Evolutionary conservation across 768 basidiomycete species (phyloP).

Genomic region (Lyophyllum atratum): DNA sequence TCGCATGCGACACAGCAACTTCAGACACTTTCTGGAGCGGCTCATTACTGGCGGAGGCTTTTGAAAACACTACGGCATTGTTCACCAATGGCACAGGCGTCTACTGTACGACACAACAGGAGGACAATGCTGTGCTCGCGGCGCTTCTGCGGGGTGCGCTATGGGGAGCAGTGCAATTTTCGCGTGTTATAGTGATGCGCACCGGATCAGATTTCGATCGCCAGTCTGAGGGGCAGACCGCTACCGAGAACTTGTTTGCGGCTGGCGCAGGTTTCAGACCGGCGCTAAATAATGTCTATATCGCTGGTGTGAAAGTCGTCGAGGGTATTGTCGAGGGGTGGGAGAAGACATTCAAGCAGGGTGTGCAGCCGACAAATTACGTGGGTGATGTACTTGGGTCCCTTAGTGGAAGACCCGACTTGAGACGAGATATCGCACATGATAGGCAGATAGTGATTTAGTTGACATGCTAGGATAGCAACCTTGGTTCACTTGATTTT

Average conservation of each 20-base stretch:
- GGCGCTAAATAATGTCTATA: slow-evolving; percentile 10
- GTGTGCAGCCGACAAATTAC: slow-evolving; percentile 7
- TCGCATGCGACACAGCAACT: slow-evolving; percentile 13
- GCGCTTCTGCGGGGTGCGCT: slow-evolving; percentile 4
- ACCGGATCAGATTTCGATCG: slow-evolving; percentile 16
- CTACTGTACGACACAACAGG: slow-evolving; percentile 16
- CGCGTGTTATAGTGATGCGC: slow-evolving; percentile 9
- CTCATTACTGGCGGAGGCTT: slow-evolving; percentile 8
- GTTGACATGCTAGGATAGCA: too few relatives aligned
- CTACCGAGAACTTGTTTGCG: slow-evolving; percentile 8
- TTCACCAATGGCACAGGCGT: slow-evolving; percentile 12
- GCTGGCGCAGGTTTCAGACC: slow-evolving; percentile 5
- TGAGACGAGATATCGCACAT: too few relatives aligned
- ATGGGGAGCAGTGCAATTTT: slow-evolving; percentile 7
- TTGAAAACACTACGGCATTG: slow-evolving; percentile 12
- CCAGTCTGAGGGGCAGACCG: slow-evolving; percentile 9
- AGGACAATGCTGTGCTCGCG: slow-evolving; percentile 13
- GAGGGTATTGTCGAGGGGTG: slow-evolving; percentile 10
- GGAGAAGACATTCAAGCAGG: slow-evolving; percentile 7
- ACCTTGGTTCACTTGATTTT: too few relatives aligned
- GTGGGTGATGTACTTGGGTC: slow-evolving; percentile 8
- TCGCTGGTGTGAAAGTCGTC: slow-evolving; percentile 12
- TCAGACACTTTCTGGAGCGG: slow-evolving; percentile 16
- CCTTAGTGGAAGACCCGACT: neutral
- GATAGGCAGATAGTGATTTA: neutral